Conservation (phyloP, 2,329 filamentous ascomycete genomes). For the Trichocomaceae sp. region DNA sequence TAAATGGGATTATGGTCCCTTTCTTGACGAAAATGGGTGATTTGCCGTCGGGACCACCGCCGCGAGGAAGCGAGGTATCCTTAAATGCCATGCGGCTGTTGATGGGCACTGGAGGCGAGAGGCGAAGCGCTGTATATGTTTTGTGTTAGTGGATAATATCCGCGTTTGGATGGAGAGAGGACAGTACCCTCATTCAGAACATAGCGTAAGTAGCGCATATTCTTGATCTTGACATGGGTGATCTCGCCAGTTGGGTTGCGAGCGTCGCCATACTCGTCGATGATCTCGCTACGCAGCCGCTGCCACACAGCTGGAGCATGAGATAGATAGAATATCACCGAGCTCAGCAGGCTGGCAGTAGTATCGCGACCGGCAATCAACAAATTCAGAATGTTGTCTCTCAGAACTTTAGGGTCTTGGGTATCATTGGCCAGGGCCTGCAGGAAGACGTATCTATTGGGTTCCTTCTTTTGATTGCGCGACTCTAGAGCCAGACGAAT, state of each 20-base stretch:
- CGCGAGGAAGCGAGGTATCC: slow-evolving; percentile 12
- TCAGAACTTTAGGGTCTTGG: slow-evolving; percentile 41
- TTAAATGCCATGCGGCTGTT: slow-evolving; percentile 40
- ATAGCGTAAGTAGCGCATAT: slow-evolving; percentile 14
- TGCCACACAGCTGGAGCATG: slow-evolving; percentile 22
- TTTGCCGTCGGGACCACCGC: slow-evolving; percentile 24
- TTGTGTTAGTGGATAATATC: neutral
- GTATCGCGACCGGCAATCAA: slow-evolving; percentile 50
- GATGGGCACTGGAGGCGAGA: slow-evolving; percentile 50
- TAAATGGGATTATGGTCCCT: slow-evolving; percentile 60
- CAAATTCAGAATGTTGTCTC: slow-evolving; percentile 46
- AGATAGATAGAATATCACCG: slow-evolving; percentile 35
- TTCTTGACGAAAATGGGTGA: slow-evolving; percentile 60
- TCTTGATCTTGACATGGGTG: slow-evolving; percentile 24
- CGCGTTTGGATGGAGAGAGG: too few relatives aligned
- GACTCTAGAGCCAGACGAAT: slow-evolving; percentile 64
- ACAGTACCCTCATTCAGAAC: slow-evolving; percentile 12
- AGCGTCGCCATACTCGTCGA: slow-evolving; percentile 3
- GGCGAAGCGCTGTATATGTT: slow-evolving; percentile 13
- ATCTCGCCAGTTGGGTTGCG: slow-evolving; percentile 17
- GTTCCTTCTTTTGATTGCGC: slow-evolving; percentile 55
- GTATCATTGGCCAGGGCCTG: slow-evolving; percentile 43
- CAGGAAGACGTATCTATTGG: slow-evolving; percentile 43
- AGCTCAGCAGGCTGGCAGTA: slow-evolving; percentile 43
- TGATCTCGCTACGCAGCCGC: slow-evolving; percentile 24